A percentile compares a stretch with the other conserved stretches of the same genome.
Evolutionary conservation across 208 protist genomes (phyloP).

Genomic region (Acanthamoeba castellanii): DNA sequence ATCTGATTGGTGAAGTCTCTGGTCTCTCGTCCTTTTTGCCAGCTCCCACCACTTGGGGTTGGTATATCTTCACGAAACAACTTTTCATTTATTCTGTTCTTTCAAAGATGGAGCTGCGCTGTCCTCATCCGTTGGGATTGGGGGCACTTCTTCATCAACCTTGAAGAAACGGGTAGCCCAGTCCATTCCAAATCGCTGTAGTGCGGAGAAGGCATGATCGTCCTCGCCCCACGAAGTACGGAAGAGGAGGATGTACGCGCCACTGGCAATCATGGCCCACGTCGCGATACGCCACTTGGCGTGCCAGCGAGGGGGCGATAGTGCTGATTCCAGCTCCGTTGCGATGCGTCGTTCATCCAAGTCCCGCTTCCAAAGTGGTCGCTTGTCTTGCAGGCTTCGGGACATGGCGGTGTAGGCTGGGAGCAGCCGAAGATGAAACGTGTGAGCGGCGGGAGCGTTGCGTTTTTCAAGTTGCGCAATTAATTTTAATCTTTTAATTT

Average conservation of each 20-base stretch:
- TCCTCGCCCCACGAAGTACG: slow-evolving; percentile 31
- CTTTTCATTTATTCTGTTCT: background rate
- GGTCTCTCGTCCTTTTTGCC: background rate
- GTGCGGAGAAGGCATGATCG: slow-evolving; percentile 9
- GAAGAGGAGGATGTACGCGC: slow-evolving; percentile 46
- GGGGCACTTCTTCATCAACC: background rate
- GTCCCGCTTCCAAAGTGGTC: slow-evolving; percentile 44
- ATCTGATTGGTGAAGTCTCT: background rate
- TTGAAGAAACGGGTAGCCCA: background rate
- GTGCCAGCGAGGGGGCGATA: slow-evolving; percentile 9
- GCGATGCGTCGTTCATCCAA: slow-evolving; percentile 54
- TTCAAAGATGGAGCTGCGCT: background rate
- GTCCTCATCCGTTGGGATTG: background rate
- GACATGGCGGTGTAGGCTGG: background rate
- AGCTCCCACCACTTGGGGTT: background rate
- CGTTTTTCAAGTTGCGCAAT: too few relatives aligned
- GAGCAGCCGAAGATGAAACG: background rate
- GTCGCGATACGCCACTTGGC: background rate
- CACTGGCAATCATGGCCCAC: background rate
- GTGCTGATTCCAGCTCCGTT: background rate
- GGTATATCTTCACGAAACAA: too few relatives aligned
- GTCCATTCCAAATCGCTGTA: background rate
- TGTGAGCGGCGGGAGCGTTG: too few relatives aligned
- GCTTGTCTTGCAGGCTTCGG: background rate
- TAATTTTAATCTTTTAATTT: too few relatives aligned